phyloP scores from a whole-genome alignment of 148 eudicot genomes.

The Salicornia ramosissima region DNA sequence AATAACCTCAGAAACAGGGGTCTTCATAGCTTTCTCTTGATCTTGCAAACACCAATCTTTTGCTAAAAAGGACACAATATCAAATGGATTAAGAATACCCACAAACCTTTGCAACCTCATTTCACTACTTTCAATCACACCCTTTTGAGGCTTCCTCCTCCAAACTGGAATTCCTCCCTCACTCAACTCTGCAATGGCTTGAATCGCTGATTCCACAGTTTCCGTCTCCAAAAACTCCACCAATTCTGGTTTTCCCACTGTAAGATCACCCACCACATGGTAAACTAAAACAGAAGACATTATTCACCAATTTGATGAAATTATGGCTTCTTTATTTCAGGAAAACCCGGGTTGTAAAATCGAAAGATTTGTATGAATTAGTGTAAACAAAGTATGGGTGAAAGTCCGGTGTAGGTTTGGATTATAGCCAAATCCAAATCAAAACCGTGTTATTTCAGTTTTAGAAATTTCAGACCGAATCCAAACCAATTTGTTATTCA shows the following conservation, averaged over 20 bases:
- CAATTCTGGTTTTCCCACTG: slow-evolving; percentile 89
- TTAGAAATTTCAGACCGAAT: no score
- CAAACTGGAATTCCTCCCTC: slow-evolving; percentile 90
- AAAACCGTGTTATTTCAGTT: no score
- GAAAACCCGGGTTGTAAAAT: slow-evolving; percentile 17
- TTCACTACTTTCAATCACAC: slow-evolving; percentile 55
- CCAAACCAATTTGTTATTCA: no score
- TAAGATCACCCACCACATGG: slow-evolving; percentile 96
- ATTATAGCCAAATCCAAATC: no score
- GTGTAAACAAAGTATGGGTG: not conserved
- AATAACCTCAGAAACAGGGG: slow-evolving; percentile 79
- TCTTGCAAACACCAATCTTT: slow-evolving; percentile 67
- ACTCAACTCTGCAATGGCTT: slow-evolving; percentile 72
- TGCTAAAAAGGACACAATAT: slow-evolving; percentile 79
- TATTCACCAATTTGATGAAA: slow-evolving; percentile 5
- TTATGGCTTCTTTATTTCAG: slow-evolving; percentile 10
- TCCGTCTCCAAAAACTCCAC: slow-evolving; percentile 70
- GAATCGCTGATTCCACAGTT: slow-evolving; percentile 77
- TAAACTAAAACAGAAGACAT: slow-evolving; percentile 87
- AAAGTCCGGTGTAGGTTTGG: no score
- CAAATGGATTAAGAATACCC: slow-evolving; percentile 82
- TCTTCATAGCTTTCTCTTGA: slow-evolving; percentile 78
- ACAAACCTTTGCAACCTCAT: slow-evolving; percentile 68
- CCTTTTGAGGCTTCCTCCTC: slow-evolving; percentile 50
- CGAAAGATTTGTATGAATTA: not conserved